Evolutionary conservation across 1,284 basidiomycete genomes (phyloP), one percentile per base, ranked within the genome.

Genomic region (Papiliotrema terrestris): DNA sequence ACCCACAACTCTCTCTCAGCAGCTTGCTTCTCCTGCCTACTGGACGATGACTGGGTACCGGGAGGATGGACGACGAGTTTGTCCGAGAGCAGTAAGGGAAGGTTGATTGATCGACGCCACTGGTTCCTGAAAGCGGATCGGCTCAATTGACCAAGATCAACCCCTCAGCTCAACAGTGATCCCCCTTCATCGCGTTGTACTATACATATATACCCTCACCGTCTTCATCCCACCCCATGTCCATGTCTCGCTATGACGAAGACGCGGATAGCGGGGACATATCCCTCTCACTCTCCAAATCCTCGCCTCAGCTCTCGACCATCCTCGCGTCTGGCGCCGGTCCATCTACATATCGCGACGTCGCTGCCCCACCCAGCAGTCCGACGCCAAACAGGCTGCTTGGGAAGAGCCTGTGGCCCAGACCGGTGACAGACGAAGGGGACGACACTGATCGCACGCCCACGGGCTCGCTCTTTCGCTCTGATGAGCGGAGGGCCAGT

Each of bases 301-400:
- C 56, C 15, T 36, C 52, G 9, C 52, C 52, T 25, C 52, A 53
- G 25, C 19, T 53, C 13, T 53, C 52, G 25, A 20, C 45, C n/a
- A 38, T 47, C 17, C 45, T 47, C 32, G 29, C 29, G 29, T 32
- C 29, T 11, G 15, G 25, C 11, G 48, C 19, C 5, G 35, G 48
- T 37, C 23, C 32, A 14, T 37, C 35, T 19, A 5, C 5, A 41
- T 41, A 57, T 19, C 47, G 17, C 42, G 51, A 47, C 43, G 20
- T 22, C 23, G 43, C 43, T 47, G 26, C 6, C 20, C 32, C 49
- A 36, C 45, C 53, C 3, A 46, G 51, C 19, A 54, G 44, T 20
- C 58, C 58, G 19, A 45, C 53, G 6, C 55, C 60, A 14, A 56
- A 54, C 20, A 53, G 58, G 26, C 42, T 59, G 25, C 54, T 62